Evolutionary conservation across 169 alveolate species (phyloP), one percentile per base, ranked within the genome.

Genomic region (Plasmodium coatneyi): DNA sequence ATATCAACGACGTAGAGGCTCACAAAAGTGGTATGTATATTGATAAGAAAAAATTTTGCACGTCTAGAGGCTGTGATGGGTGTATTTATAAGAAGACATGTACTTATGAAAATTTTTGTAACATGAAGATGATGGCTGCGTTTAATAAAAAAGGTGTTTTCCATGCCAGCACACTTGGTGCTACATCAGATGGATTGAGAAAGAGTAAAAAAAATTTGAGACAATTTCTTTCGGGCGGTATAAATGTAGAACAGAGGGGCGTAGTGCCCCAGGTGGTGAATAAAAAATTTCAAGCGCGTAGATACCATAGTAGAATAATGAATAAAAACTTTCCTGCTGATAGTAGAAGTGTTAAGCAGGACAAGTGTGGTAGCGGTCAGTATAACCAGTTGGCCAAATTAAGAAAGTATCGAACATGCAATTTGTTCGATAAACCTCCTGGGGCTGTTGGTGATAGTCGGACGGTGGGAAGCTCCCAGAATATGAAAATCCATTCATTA

Each of bases 21-120:
- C 78, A 72, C 41, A 71, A 79, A 41, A 87, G 56, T 43, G 71
- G 43, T 52, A 39, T 41, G 22, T 56, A 87, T 78, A 70, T 60
- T 4, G 80, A 78, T 66, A 87, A 87, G 72, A 87, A 60, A 43
- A 76, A 76, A 3, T 71, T 87, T 71, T 78, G 93, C 34, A 78
- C 89, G 3, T 32, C 74, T 19, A 76, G 28, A 3, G 81, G 87
- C 4, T 87, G 93, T 30, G 81, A 54, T 66, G 80, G 70, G 14
- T 87, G 93, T 60, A 43, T 84, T 43, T 72, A 71, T 43, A 87
- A 79, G 80, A 87, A 78, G 32, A 25, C 81, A 14, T 87, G 93
- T 79, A 56, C 49, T 39, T 79, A 79, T 79, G 60, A 74, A n/a
- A 71, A 76, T 22, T 41, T 22, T 78, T 87, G 71, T 78, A 76